phyloP scores from a whole-genome alignment of 2,329 filamentous ascomycete genomes.

The Dactylonectria estremocensis region DNA sequence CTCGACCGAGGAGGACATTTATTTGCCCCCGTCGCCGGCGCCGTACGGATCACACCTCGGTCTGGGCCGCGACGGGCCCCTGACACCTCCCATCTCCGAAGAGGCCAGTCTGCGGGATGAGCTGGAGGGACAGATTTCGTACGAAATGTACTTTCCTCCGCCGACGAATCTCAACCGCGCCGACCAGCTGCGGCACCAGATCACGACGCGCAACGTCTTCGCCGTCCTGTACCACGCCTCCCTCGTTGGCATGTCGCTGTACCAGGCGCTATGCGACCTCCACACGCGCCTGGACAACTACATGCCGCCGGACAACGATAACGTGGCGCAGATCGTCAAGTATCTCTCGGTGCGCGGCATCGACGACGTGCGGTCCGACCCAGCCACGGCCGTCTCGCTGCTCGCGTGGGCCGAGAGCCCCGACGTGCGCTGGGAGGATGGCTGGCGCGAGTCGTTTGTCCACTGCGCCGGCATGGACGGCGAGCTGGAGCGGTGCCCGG shows the following conservation, averaged over 20 bases:
- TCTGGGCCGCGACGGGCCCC: constrained; percentile 28
- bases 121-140: constrained; percentile 69
- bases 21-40: constrained; percentile 59
- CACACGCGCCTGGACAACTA: constrained; percentile 73
- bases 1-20: constrained; percentile 60
- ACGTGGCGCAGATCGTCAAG: constrained; percentile 71
- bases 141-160: constrained; percentile 75
- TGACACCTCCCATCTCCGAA: constrained; percentile 60
- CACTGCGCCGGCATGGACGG: constrained; percentile 76
- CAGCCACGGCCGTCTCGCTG: constrained; percentile 72
- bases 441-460: constrained; percentile 77
- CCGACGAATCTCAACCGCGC: constrained; percentile 64
- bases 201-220: constrained; percentile 79
- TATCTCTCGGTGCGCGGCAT: constrained; percentile 73
- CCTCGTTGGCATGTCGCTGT: constrained; percentile 75
- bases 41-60: constrained; percentile 53
- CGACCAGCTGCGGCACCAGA: constrained; percentile 70
- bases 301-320: constrained; percentile 70
- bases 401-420: constrained; percentile 77
- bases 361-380: constrained; percentile 75
- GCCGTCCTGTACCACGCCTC: constrained; percentile 76
- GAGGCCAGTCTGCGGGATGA: constrained; percentile 55
- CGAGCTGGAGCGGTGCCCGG: constrained; percentile 66
- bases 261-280: constrained; percentile 75
- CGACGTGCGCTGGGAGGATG: constrained; percentile 74